Evolutionary conservation across 164 flowering plant species (phyloP).

Genomic region (Brasenia schreberi): DNA sequence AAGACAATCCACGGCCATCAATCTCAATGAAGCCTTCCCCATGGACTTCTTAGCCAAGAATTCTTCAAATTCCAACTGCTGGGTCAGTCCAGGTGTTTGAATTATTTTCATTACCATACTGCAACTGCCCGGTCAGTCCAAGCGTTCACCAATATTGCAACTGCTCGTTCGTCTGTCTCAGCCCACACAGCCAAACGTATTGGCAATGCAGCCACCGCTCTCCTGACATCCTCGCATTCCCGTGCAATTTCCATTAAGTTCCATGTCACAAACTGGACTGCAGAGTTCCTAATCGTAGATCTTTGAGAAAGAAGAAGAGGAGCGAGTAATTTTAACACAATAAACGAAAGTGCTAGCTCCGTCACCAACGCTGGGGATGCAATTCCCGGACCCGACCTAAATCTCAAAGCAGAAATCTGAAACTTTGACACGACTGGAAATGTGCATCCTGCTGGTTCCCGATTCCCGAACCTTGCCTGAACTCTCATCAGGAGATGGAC

Average conservation of each 20-base stretch:
- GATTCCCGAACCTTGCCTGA: too few species aligned
- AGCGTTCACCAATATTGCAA: slow-evolving; percentile 78
- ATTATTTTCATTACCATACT: slow-evolving; percentile 67
- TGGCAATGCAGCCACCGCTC: slow-evolving; percentile 52
- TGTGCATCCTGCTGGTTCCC: too few species aligned
- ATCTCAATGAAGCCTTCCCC: slow-evolving; percentile 56
- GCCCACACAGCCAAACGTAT: slow-evolving; percentile 57
- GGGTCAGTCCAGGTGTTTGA: slow-evolving; percentile 34
- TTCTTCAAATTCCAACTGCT: slow-evolving; percentile 55
- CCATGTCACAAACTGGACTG: slow-evolving; percentile 45
- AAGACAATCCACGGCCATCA: slow-evolving; percentile 72
- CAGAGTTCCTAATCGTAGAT: slow-evolving; percentile 45
- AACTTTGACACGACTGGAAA: too few species aligned
- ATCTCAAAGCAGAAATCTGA: too few species aligned
- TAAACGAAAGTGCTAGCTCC: too few species aligned
- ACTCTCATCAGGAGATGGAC: too few species aligned
- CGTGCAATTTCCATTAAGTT: too few species aligned
- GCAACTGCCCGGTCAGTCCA: too few species aligned
- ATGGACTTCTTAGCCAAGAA: slow-evolving; percentile 62
- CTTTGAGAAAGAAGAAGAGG: slow-evolving; percentile 42
- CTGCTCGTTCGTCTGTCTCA: slow-evolving; percentile 66
- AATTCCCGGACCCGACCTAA: too few species aligned
- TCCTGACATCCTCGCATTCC: slow-evolving; percentile 34
- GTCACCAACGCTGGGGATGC: too few species aligned
- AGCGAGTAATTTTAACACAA: too few species aligned